Evolutionary conservation across 768 basidiomycete genomes (phyloP).

Genomic region (Harrya chromipes): DNA sequence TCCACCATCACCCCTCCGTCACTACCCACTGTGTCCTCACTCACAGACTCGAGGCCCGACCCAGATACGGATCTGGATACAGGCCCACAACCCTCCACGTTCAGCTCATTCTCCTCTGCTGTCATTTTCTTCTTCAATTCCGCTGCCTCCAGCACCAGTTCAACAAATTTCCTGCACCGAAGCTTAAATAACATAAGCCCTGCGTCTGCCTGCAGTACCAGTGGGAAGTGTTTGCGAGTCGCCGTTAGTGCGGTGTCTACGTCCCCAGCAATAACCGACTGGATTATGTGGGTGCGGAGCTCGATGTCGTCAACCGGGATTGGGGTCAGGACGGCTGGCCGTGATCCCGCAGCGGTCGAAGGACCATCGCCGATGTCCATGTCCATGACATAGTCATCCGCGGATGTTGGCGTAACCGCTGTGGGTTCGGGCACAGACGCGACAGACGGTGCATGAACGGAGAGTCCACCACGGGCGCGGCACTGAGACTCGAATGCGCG

Average conservation of each 20-base stretch:
- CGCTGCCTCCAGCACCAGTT: conserved; percentile 69
- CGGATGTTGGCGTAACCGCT: conserved; percentile 7
- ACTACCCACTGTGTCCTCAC: conserved; percentile 35
- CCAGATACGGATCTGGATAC: conserved; percentile 27
- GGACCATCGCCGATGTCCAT: conserved; percentile 38
- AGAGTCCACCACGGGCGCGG: conserved; percentile 23
- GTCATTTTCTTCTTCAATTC: conserved; percentile 65
- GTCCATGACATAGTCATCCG: conserved; percentile 45
- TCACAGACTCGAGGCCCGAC: conserved; percentile 25
- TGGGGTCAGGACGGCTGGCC: conserved; percentile 7
- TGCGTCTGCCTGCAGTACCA: conserved; percentile 62
- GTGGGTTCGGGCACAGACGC: conserved; percentile 1
- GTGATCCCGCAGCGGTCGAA: conserved; percentile 8
- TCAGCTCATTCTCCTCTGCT: conserved; percentile 35
- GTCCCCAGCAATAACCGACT: conserved; percentile 64
- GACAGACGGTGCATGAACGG: conserved; percentile 4
- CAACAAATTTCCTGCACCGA: conserved; percentile 82
- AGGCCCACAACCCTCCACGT: conserved; percentile 23
- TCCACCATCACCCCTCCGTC: conserved; percentile 43
- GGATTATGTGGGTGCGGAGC: conserved; percentile 66
- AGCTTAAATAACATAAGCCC: conserved; percentile 78
- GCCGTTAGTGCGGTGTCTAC: conserved; percentile 65
- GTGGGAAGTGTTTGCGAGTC: conserved; percentile 54
- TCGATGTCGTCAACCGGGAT: conserved; percentile 54
- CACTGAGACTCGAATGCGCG: conserved; percentile 61